Base-by-base conservation (phyloP, 78 protist species). In the Dictyostelium citrinum region DNA sequence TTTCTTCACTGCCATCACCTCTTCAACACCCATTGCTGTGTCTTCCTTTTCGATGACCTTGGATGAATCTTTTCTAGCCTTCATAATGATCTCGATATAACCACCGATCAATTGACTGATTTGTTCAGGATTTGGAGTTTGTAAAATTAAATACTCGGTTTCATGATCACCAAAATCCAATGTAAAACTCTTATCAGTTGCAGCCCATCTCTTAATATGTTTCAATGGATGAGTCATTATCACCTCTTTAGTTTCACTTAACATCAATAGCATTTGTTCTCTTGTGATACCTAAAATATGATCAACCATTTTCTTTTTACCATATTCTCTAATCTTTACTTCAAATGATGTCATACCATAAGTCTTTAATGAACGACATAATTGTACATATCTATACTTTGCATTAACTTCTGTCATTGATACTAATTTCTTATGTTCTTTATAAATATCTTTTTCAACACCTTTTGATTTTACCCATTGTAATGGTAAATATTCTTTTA, bases 111-210 rank as follows among this genome's bases (percentile, higher is more conserved):
- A 82, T 33, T 58, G 81, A 24, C 91, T 71, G 10, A 95, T 90
- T 17, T 80, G 82, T 10, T 83, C 93, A 17, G 96, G 95, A 24
- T 92, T 82, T 27, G 72, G 51, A 0, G 96, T 92, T 27, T 61
- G 17, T 17, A 86, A 27, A 10, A 72, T 81, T 11, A 70, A 76
- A 49, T 96, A 96, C 27, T 96, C 97, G 6, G 82, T 33, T 22
- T 91, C 96, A 71, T 96, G 90, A 46, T 92, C 95, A 67, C 97
- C 97, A 85, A 96, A 96, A 74, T 96, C 97, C 10, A 96, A 41
- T 10, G 96, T 91, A 71, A 96, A 64, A 12, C 95, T 45, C 12
- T 80, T 82, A 0, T 71, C 95, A 8, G 90, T 81, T 31, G 96
- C 90, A 24, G 96, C 97, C 96, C 96, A 96, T 67, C 97, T 84